phyloP scores from a whole-genome alignment of 306 rosid species.

The Corylus americana region DNA sequence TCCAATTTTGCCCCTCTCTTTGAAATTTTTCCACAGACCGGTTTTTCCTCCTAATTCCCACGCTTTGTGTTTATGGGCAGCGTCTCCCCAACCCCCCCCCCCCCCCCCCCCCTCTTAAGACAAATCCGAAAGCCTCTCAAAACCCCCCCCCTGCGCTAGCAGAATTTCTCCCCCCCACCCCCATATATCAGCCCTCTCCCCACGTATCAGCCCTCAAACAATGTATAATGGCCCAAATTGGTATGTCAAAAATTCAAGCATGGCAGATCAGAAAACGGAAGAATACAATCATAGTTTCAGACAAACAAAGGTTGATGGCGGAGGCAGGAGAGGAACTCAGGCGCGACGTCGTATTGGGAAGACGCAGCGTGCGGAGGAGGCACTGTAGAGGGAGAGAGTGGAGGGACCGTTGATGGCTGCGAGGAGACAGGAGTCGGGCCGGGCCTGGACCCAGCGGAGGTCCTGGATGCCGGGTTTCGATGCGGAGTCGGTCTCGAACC shows the following conservation, averaged over 20 bases:
- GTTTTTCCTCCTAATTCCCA: too few relatives aligned
- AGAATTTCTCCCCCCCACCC: too few relatives aligned
- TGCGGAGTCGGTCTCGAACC: slow-evolving; percentile 64
- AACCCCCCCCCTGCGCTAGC: too few relatives aligned
- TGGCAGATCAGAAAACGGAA: neutral
- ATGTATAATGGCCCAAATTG: neutral
- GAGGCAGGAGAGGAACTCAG: slow-evolving; percentile 68
- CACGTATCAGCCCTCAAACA: neutral
- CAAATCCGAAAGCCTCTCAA: too few relatives aligned
- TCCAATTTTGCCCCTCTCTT: too few relatives aligned
- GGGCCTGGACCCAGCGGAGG: slow-evolving; percentile 85
- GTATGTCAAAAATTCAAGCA: neutral
- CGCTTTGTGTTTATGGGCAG: too few relatives aligned
- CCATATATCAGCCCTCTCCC: too few relatives aligned
- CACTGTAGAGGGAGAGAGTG: slow-evolving; percentile 59
- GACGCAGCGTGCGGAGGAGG: slow-evolving; percentile 67
- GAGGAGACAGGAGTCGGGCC: slow-evolving; percentile 58
- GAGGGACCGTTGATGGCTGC: slow-evolving; percentile 79
- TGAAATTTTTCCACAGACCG: too few relatives aligned
- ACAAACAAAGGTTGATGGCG: slow-evolving; percentile 32
- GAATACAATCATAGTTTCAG: neutral
- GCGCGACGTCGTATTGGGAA: slow-evolving; percentile 87
- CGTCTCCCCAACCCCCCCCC: too few relatives aligned
- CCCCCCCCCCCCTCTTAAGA: too few relatives aligned
- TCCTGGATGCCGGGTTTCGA: slow-evolving; percentile 68